Base-by-base conservation (phyloP, 2,329 filamentous ascomycete species). In the Drechslera avenae region DNA sequence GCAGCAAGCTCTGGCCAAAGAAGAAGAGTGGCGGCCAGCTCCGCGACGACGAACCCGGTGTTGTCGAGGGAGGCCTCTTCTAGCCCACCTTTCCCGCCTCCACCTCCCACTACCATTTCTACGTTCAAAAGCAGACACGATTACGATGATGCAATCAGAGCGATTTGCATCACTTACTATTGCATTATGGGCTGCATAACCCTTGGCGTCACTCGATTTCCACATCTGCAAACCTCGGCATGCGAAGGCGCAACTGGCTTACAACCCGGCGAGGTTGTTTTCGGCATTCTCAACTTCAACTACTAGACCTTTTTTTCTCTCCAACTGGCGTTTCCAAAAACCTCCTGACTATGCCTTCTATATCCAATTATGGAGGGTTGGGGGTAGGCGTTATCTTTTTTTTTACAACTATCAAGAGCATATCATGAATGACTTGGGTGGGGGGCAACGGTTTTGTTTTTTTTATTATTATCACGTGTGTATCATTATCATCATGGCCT, bases 1-100 rank as follows among this genome's bases (percentile, higher is more conserved):
- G 71, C 60, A 74, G 71, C 62, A 73, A 73, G 55, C 57, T 75
- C n/a, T 73, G 72, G 68, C 71, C 71, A 14, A 73, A 69, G 52
- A 75, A 75, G 60, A 66, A 71, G 58, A 73, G 70, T 41, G 69
- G 69, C 10, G 63, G 69, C 35, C 64, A 68, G 30, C 57, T 73
- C 37, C 59, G 71, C 47, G 70, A 73, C 37, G 71, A 73, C 39
- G 70, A 72, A 48, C 63, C 69, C 41, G 67, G 64, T 16, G 68
- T 69, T 18, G 67, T 71, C 21, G 71, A 73, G 54, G 68, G 68
- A 28, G 67, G 66, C n/a, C 62, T 71, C 9, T 72, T 72, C 55
- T 72, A 54, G 56, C 30, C 14, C 33, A 36, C 19, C 39, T 30
- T 39, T 16, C 14, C 28, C 39, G 13, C 33, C 32, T 23, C 28